These are phyloP conservation scores for Spiromyces aspiralis DNA, from an alignment of 371 early-diverging fungal species.

Conservation along the genomic window DNA sequence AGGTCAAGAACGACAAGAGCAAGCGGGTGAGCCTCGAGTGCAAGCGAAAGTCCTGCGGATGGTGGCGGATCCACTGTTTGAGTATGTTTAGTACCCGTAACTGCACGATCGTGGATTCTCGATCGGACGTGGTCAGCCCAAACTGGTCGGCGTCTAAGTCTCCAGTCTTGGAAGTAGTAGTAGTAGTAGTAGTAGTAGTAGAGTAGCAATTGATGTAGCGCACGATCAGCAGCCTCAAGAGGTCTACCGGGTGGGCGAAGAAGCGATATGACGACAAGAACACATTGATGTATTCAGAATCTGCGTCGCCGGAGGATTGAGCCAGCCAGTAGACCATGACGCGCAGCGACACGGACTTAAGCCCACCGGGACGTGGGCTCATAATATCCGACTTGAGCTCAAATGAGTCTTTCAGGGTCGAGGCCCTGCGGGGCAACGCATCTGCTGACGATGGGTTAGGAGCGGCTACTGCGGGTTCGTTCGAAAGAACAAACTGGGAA, in stretches of 20 bases:
- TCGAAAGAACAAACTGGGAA: too few relatives aligned
- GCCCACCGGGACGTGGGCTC: not conserved
- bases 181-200: not conserved
- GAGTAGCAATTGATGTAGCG: conserved; percentile 31
- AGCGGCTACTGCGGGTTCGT: too few relatives aligned
- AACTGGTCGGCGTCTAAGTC: too few relatives aligned
- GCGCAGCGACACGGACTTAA: not conserved
- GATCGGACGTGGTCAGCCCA: conserved; percentile 1
- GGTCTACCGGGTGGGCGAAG: conserved; percentile 34
- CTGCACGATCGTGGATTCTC: conserved; percentile 33
- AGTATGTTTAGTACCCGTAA: conserved; percentile 40
- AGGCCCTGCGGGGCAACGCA: not conserved
- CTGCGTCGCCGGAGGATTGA: not conserved
- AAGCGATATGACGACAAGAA: conserved; percentile 41
- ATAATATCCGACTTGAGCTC: not conserved
- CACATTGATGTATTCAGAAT: conserved; percentile 17
- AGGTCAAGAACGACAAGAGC: conserved; percentile 25
- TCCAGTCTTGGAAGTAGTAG: not conserved
- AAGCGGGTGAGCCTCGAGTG: conserved; percentile 24
- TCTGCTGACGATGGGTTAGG: not conserved
- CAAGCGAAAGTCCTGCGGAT: conserved; percentile 32
- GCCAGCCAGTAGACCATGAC: not conserved
- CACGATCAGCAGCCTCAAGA: conserved; percentile 35
- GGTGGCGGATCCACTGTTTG: conserved; percentile 41
- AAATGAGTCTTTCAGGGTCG: not conserved